phyloP scores from a whole-genome alignment of 768 basidiomycete species.

The Pisolithus orientalis region DNA sequence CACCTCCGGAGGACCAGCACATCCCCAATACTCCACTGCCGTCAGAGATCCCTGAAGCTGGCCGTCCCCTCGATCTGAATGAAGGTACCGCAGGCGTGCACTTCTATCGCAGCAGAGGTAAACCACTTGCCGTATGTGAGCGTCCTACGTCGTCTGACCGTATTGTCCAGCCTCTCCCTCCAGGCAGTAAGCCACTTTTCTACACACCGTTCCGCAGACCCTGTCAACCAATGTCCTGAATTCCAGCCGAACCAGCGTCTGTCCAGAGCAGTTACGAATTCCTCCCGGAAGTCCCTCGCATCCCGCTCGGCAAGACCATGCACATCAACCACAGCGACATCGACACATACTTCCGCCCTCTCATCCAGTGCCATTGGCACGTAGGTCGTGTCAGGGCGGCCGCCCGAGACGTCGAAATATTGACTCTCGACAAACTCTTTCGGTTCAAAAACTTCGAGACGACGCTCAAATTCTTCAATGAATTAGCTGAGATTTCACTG shows the following conservation, averaged over 20 bases:
- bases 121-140: not conserved
- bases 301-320: constrained; percentile 27
- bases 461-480: constrained; percentile 23
- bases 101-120: not conserved
- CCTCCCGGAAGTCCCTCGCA: constrained; percentile 20
- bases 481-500: constrained; percentile 20
- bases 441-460: constrained; percentile 18
- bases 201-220: not conserved
- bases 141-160: not conserved
- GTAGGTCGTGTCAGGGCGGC: constrained; percentile 10
- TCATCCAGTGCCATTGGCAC: constrained; percentile 28
- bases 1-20: not conserved
- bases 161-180: not conserved
- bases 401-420: constrained; percentile 8
- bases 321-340: constrained; percentile 30
- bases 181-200: not conserved
- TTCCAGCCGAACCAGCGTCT: not conserved
- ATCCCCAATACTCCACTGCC: not conserved
- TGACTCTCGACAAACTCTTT: constrained; percentile 24
- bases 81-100: not conserved
- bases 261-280: not conserved
- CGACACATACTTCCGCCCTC: constrained; percentile 29
- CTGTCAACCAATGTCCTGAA: not conserved
- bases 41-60: not conserved
- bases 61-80: not conserved